A percentile compares a stretch with the other conserved stretches of the same genome.
Conservation (phyloP, 2,329 filamentous ascomycete species). For the Epicoccum nigrum region DNA sequence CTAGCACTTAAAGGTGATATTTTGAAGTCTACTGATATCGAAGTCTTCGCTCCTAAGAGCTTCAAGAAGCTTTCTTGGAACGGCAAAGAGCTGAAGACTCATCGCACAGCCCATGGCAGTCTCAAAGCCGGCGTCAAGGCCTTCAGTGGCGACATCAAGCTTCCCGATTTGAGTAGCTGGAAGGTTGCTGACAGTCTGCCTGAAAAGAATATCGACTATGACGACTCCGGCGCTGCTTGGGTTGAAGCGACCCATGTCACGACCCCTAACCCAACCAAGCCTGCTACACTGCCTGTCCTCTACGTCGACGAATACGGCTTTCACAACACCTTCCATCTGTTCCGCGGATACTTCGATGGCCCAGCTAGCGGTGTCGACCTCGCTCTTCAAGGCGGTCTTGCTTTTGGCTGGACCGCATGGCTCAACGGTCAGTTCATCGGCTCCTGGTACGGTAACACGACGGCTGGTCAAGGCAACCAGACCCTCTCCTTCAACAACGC, state of each 20-base stretch:
- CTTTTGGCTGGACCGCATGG: slow-evolving; percentile 64
- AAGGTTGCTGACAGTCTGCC: slow-evolving; percentile 57
- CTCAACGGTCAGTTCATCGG: slow-evolving; percentile 64
- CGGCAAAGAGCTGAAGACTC: slow-evolving; percentile 38
- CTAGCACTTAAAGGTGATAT: slow-evolving; percentile 47
- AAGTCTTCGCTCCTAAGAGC: slow-evolving; percentile 44
- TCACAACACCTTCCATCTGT: slow-evolving; percentile 51
- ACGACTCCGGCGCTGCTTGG: slow-evolving; percentile 54
- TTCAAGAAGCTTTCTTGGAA: slow-evolving; percentile 48
- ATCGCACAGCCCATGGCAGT: slow-evolving; percentile 46
- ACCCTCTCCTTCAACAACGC: slow-evolving; percentile 60
- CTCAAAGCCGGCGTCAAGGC: slow-evolving; percentile 40
- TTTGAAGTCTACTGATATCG: slow-evolving; percentile 42
- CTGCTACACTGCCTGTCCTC: slow-evolving; percentile 48
- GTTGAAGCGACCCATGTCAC: slow-evolving; percentile 44
- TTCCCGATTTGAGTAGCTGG: slow-evolving; percentile 56
- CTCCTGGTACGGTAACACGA: slow-evolving; percentile 60
- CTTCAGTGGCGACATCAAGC: slow-evolving; percentile 31
- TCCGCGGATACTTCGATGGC: slow-evolving; percentile 50
- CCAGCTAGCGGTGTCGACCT: slow-evolving; percentile 54
- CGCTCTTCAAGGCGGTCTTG: slow-evolving; percentile 60
- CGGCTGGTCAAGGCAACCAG: slow-evolving; percentile 42
- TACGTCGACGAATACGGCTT: slow-evolving; percentile 53
- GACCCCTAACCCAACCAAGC: slow-evolving; percentile 48
- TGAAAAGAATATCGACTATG: slow-evolving; percentile 54